phyloP scores from a whole-genome alignment of 2,329 filamentous ascomycete species.

The Colletotrichum sp. region DNA sequence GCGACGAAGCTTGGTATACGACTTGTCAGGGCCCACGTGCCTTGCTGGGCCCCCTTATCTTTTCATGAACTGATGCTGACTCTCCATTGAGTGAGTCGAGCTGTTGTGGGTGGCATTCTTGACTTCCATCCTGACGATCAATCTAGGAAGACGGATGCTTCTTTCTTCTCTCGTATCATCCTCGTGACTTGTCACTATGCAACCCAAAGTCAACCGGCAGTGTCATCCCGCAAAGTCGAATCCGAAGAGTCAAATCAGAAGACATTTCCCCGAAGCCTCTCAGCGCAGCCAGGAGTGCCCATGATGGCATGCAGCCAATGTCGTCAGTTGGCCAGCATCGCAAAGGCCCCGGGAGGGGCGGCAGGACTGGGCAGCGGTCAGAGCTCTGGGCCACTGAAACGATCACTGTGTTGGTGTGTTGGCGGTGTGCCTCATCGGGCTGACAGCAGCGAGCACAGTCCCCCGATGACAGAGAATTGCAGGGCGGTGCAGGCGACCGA shows the following conservation, averaged over 20 bases:
- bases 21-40: neutral
- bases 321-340: neutral
- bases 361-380: slow-evolving; percentile 6
- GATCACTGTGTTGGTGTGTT: slow-evolving; percentile 10
- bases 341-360: neutral
- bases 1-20: neutral
- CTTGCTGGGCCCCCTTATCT: neutral
- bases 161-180: neutral
- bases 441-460: slow-evolving; percentile 10
- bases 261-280: neutral
- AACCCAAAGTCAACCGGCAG: neutral
- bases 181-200: neutral
- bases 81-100: neutral
- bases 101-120: neutral
- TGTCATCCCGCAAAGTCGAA: neutral
- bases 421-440: neutral
- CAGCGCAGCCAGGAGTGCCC: neutral
- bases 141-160: neutral
- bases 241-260: neutral
- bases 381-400: slow-evolving; percentile 17
- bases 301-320: neutral
- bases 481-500: neutral
- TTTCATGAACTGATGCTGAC: neutral
- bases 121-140: neutral
- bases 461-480: neutral